phyloP scores from a whole-genome alignment of 331 rosid genomes.

The Erythrophleum ivorense region DNA sequence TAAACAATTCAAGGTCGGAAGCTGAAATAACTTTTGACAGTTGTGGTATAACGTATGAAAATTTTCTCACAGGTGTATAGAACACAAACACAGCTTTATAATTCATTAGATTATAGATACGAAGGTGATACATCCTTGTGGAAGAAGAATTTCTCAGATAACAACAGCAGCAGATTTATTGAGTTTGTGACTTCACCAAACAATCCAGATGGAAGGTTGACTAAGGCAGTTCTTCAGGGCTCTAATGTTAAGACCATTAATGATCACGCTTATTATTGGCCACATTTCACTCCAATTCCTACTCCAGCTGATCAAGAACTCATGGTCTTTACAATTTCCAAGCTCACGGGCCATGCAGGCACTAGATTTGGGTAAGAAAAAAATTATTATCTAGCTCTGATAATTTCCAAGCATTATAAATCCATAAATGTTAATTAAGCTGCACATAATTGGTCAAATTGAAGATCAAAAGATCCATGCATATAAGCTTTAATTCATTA shows the following conservation, averaged over 20 bases:
- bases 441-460: no score
- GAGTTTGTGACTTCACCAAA: constrained; percentile 62
- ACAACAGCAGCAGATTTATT: constrained; percentile 4
- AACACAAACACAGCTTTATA: constrained; percentile 43
- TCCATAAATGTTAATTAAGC: no score
- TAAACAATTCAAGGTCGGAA: no score
- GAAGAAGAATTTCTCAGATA: constrained; percentile 23
- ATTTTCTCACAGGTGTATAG: constrained; percentile 26
- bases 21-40: no score
- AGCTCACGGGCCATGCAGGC: constrained; percentile 59
- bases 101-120: constrained; percentile 23
- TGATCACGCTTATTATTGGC: constrained; percentile 59
- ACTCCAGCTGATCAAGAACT: constrained; percentile 49
- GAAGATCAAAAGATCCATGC: no score
- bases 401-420: no score
- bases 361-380: constrained; percentile 45
- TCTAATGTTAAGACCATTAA: constrained; percentile 39
- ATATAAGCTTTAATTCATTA: no score
- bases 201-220: constrained; percentile 55
- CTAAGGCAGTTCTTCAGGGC: constrained; percentile 32
- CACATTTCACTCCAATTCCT: constrained; percentile 54
- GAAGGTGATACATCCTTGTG: constrained; percentile 45
- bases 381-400: no score
- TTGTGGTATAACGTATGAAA: background rate
- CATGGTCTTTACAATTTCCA: constrained; percentile 48